Conservation (phyloP, 2,329 filamentous ascomycete genomes). For the Apiospora kogelbergensis region DNA sequence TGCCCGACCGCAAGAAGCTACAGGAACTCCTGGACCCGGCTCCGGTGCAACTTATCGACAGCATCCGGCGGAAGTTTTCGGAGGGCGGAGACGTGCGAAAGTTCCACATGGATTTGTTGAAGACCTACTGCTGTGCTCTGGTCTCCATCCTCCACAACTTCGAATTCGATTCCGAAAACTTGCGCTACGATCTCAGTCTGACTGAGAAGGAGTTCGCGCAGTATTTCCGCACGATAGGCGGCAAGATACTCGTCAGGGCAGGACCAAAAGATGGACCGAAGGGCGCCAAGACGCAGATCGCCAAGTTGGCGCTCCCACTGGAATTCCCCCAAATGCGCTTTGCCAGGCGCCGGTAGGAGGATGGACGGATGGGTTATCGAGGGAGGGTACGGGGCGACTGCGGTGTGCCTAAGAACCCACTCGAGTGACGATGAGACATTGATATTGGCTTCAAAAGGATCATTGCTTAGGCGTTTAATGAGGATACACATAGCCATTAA, state of each 20-base stretch:
- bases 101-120: slow-evolving; percentile 69
- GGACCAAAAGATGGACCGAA: slow-evolving; percentile 61
- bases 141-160: slow-evolving; percentile 72
- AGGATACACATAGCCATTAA: neutral
- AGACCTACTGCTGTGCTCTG: slow-evolving; percentile 71
- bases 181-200: slow-evolving; percentile 70
- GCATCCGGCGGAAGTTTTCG: slow-evolving; percentile 69
- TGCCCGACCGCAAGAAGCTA: slow-evolving; percentile 65
- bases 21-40: slow-evolving; percentile 55
- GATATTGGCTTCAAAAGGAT: neutral
- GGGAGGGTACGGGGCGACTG: neutral
- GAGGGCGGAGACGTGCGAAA: slow-evolving; percentile 65
- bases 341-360: slow-evolving; percentile 1
- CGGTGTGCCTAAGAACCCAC: neutral
- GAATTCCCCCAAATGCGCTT: slow-evolving; percentile 70
- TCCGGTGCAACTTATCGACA: slow-evolving; percentile 63
- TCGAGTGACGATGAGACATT: neutral
- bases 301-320: slow-evolving; percentile 74
- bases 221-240: slow-evolving; percentile 78
- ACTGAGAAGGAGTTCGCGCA: slow-evolving; percentile 69
- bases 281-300: slow-evolving; percentile 52
- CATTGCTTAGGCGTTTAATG: neutral
- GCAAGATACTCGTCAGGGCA: slow-evolving; percentile 60
- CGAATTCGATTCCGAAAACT: slow-evolving; percentile 66
- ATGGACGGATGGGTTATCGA: neutral